phyloP scores from a whole-genome alignment of 352 stramenopile species.

The Phytophthora idaei region DNA sequence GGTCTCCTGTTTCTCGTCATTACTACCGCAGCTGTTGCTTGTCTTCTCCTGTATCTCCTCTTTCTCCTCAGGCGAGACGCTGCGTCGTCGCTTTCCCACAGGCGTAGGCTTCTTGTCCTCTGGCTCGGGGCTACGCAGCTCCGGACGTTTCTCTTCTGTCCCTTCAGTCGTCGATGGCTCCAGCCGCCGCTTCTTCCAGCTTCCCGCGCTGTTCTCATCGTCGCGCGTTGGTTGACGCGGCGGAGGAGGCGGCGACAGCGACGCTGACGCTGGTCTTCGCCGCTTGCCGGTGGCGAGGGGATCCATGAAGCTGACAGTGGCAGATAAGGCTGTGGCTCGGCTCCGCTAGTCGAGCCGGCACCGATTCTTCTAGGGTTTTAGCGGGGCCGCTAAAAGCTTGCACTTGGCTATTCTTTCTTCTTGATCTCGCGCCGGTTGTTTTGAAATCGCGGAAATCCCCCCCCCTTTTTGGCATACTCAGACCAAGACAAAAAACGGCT shows the following conservation, averaged over 20 bases:
- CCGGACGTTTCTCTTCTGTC: conserved; percentile 13
- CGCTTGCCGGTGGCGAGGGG: conserved; percentile 28
- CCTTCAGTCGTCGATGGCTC: not conserved
- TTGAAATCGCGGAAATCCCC: conserved; percentile 28
- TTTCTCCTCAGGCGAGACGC: conserved; percentile 17
- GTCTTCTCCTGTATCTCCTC: conserved; percentile 14
- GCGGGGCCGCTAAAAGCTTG: conserved; percentile 11
- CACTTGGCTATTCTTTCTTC: conserved; percentile 37
- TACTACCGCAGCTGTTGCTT: conserved; percentile 22
- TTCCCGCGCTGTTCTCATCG: conserved; percentile 5
- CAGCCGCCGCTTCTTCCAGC: conserved; percentile 29
- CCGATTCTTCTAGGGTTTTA: conserved; percentile 26
- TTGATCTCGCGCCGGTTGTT: conserved; percentile 30
- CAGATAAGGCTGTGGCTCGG: conserved; percentile 1
- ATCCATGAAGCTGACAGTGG: conserved; percentile 22
- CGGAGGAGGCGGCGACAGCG: conserved; percentile 21
- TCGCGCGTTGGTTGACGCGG: conserved; percentile 19
- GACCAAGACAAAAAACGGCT: conserved; percentile 32
- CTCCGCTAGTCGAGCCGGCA: conserved; percentile 10
- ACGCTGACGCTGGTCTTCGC: conserved; percentile 21
- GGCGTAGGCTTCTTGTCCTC: conserved; percentile 18
- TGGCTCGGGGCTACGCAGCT: conserved; percentile 13
- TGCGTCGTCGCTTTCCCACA: conserved; percentile 27
- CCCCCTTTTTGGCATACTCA: conserved; percentile 31
- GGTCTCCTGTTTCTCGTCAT: conserved; percentile 22